Evolutionary conservation across 495 filamentous ascomycete species (phyloP).

Genomic region (Cercophora newfieldiana): DNA sequence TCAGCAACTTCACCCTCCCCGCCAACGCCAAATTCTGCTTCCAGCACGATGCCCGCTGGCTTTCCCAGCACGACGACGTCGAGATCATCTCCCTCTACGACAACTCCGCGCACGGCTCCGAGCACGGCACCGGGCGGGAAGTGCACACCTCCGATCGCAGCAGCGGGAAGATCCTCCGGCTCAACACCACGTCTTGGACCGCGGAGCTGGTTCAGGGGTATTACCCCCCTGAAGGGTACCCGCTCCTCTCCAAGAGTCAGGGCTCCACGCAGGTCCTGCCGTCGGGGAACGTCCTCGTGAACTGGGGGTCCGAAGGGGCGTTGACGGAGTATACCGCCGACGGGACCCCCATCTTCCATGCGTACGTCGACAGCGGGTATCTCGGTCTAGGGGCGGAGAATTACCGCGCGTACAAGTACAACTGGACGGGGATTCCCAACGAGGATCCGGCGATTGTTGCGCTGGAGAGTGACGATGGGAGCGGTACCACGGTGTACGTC

Average conservation of each 20-base stretch:
- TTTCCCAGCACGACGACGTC: slow-evolving; percentile 47
- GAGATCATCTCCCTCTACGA: slow-evolving; percentile 43
- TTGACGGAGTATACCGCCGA: slow-evolving; percentile 58
- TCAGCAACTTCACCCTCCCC: slow-evolving; percentile 39
- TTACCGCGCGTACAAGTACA: slow-evolving; percentile 39
- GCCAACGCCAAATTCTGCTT: slow-evolving; percentile 52
- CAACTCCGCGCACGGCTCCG: slow-evolving; percentile 41
- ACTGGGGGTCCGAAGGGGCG: slow-evolving; percentile 61
- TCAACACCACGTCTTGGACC: slow-evolving; percentile 54
- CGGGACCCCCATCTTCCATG: slow-evolving; percentile 53
- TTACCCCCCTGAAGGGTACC: slow-evolving; percentile 35
- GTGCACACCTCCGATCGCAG: slow-evolving; percentile 43
- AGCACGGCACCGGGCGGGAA: slow-evolving; percentile 37
- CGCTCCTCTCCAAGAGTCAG: slow-evolving; percentile 58
- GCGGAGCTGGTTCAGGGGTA: slow-evolving; percentile 46
- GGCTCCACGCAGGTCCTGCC: slow-evolving; percentile 61
- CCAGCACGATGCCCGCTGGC: slow-evolving; percentile 63
- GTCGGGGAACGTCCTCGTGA: slow-evolving; percentile 56
- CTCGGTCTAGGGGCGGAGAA: slow-evolving; percentile 35
- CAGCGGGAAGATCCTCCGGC: slow-evolving; percentile 58
- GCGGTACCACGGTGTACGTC: slow-evolving; percentile 33
- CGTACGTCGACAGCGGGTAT: slow-evolving; percentile 36
- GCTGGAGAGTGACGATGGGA: slow-evolving; percentile 22
- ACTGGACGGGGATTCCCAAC: slow-evolving; percentile 40
- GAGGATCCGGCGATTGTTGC: slow-evolving; percentile 38